Percentiles rank a stretch among this genome's conserved stretches.
Evolutionary conservation across 2,329 filamentous ascomycete species (phyloP).

Genomic region (Alternaria sp.): DNA sequence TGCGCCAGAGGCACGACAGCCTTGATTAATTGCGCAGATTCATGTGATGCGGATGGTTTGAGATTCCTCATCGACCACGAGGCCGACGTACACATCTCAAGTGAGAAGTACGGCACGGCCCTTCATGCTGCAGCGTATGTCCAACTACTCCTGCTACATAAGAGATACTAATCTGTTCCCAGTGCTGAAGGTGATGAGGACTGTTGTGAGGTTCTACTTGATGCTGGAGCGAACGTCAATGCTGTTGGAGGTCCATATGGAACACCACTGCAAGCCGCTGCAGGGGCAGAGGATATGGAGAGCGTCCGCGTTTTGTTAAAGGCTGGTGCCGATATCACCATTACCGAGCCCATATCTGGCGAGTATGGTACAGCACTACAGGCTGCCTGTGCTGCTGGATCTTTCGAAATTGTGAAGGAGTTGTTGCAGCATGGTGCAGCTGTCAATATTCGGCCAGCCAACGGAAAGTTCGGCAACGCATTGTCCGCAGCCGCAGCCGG

Average conservation of each 20-base stretch:
- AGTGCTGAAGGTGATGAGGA: constrained; percentile 23
- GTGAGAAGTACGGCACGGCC: constrained; percentile 28
- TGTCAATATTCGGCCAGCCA: constrained; percentile 24
- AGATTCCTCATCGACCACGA: constrained; percentile 22
- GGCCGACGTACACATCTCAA: constrained; percentile 26
- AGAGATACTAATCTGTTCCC: constrained; percentile 3
- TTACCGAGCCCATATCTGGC: constrained; percentile 19
- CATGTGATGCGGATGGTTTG: constrained; percentile 24
- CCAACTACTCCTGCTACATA: neutral
- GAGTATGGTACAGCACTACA: constrained; percentile 32
- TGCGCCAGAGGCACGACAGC: constrained; percentile 31
- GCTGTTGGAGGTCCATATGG: constrained; percentile 25
- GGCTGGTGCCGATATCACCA: constrained; percentile 24
- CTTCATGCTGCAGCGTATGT: constrained; percentile 32
- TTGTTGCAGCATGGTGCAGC: constrained; percentile 27
- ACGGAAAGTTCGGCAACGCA: constrained; percentile 26
- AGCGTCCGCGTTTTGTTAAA: constrained; percentile 23
- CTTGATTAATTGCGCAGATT: constrained; percentile 28
- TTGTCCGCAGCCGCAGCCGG: constrained; percentile 21
- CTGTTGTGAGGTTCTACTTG: constrained; percentile 25
- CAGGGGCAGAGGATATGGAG: constrained; percentile 21
- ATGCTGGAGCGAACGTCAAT: constrained; percentile 30
- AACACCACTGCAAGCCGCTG: constrained; percentile 30
- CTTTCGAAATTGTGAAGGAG: constrained; percentile 18
- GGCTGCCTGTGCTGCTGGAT: constrained; percentile 27